A percentile compares a stretch with the other conserved stretches of the same genome.
These are phyloP conservation scores for Phanerodontia chrysosporium DNA, from an alignment of 768 basidiomycete genomes.

Conservation along the genomic window DNA sequence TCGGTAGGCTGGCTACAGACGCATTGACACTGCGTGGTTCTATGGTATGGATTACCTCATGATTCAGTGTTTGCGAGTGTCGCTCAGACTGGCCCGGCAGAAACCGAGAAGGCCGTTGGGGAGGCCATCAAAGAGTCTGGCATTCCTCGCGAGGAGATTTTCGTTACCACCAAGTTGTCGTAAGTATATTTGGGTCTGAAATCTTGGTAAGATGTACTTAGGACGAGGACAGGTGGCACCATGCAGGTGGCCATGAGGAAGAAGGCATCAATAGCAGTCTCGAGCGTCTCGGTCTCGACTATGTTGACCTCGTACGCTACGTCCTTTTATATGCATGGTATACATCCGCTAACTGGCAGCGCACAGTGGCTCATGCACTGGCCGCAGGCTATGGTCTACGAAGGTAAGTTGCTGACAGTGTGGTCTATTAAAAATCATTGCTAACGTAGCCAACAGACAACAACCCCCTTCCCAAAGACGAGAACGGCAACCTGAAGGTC, in stretches of 20 bases:
- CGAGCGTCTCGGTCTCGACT: conserved; percentile 24
- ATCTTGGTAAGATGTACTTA: neutral
- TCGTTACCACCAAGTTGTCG: conserved; percentile 58
- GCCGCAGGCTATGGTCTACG: conserved; percentile 36
- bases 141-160: conserved; percentile 61
- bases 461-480: conserved; percentile 22
- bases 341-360: too few species aligned
- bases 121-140: conserved; percentile 40
- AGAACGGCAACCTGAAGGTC: conserved; percentile 33
- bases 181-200: neutral
- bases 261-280: conserved; percentile 27
- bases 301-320: conserved; percentile 23
- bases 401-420: conserved; percentile 20
- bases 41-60: conserved; percentile 16
- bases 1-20: conserved; percentile 22
- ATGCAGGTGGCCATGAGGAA: conserved; percentile 25
- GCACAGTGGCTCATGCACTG: conserved; percentile 47
- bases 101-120: conserved; percentile 21
- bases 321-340: neutral
- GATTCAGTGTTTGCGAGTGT: neutral
- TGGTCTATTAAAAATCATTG: neutral
- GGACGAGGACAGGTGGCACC: conserved; percentile 29
- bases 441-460: neutral
- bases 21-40: conserved; percentile 28
- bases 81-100: conserved; percentile 3